phyloP scores from a whole-genome alignment of 345 rosid species.

The Syzygium aromaticum region DNA sequence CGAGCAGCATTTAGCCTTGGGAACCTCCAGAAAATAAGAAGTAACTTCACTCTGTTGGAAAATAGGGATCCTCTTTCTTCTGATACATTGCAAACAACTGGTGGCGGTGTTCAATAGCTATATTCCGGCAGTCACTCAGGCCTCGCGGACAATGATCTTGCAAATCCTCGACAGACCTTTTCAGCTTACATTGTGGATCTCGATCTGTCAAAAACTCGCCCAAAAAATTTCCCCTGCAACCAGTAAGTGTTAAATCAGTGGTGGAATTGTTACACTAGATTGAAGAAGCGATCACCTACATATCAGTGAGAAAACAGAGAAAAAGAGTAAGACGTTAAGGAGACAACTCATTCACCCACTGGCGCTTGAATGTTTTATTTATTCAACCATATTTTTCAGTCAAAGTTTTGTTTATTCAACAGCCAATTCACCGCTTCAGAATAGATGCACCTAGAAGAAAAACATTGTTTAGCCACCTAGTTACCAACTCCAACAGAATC shows the following conservation, averaged over 20 bases:
- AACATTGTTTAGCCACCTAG: not conserved
- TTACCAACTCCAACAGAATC: not conserved
- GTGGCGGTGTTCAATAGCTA: slow-evolving; percentile 4
- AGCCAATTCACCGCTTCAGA: not conserved
- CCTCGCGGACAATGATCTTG: not conserved
- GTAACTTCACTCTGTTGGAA: not conserved
- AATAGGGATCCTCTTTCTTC: slow-evolving; percentile 11
- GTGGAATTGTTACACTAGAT: not conserved
- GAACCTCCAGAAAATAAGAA: not conserved
- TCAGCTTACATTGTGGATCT: slow-evolving; percentile 12
- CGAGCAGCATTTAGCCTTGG: not conserved
- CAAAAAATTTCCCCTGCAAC: slow-evolving; percentile 12
- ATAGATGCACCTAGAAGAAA: not conserved
- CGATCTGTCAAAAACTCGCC: slow-evolving; percentile 17
- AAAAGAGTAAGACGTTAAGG: not conserved
- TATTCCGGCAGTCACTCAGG: slow-evolving; percentile 11
- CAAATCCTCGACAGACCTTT: slow-evolving; percentile 16
- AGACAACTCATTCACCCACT: not conserved
- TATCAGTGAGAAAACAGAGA: not conserved
- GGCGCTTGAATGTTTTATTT: not conserved
- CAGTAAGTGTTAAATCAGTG: not conserved
- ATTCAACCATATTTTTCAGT: not conserved
- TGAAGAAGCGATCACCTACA: not conserved
- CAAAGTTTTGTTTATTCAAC: not conserved
- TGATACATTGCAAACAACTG: slow-evolving; percentile 20